Evolutionary conservation across 2,329 filamentous ascomycete genomes (phyloP).

Genomic region (Proliferodiscus dingleyae): DNA sequence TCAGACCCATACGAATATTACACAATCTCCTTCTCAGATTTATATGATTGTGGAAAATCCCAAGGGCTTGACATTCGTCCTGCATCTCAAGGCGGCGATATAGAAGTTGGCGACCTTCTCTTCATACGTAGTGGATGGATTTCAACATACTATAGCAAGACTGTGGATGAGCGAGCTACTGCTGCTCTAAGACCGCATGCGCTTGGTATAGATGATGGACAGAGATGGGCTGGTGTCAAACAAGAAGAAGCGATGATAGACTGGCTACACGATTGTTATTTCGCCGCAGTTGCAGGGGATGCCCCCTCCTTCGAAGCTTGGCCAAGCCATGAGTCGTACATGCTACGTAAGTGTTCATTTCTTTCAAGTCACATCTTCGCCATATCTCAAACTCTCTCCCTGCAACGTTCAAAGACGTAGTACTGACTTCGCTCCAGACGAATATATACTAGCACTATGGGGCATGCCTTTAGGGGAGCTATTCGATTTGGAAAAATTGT

Average conservation of each 20-base stretch:
- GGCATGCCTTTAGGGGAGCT: conserved; percentile 32
- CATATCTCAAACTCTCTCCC: no score
- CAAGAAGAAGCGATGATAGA: conserved; percentile 40
- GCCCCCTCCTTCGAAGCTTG: conserved; percentile 38
- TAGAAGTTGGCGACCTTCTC: conserved; percentile 49
- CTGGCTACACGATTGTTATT: conserved; percentile 38
- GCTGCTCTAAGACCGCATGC: conserved; percentile 35
- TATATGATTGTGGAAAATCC: conserved; percentile 25
- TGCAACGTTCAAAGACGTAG: no score
- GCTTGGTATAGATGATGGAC: conserved; percentile 33
- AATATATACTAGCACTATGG: conserved; percentile 31
- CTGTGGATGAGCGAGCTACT: conserved; percentile 34
- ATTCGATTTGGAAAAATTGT: conserved; percentile 31
- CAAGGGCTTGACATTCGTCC: conserved; percentile 31
- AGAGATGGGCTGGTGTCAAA: conserved; percentile 43
- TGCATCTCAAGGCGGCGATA: conserved; percentile 40
- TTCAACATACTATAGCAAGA: conserved; percentile 32
- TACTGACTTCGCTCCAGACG: no score
- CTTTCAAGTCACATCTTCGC: no score
- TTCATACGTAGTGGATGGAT: conserved; percentile 47
- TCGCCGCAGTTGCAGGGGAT: conserved; percentile 41
- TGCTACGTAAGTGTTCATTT: conserved; percentile 15
- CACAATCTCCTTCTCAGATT: conserved; percentile 23
- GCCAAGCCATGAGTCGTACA: conserved; percentile 24
- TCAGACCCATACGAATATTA: conserved; percentile 29